These are phyloP conservation scores for Arthrobotrys sinensis DNA, from an alignment of 2,329 filamentous ascomycete species.

Conservation along the genomic window DNA sequence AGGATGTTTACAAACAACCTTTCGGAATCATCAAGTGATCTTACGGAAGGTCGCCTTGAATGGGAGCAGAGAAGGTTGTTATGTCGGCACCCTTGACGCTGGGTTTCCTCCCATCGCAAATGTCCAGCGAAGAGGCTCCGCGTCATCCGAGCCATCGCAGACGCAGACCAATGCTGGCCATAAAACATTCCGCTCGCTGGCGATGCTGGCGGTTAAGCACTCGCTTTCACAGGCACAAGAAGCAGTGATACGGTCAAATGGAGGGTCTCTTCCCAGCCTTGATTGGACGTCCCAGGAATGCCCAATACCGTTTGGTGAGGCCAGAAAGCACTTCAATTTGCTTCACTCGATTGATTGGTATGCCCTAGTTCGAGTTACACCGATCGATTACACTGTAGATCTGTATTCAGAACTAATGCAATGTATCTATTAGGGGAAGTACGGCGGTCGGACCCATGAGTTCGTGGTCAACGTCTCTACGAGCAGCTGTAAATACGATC, in stretches of 20 bases:
- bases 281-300: slow-evolving; percentile 51
- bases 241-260: slow-evolving; percentile 40
- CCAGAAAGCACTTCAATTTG: slow-evolving; percentile 51
- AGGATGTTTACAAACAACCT: slow-evolving; percentile 32
- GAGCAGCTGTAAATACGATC: slow-evolving; percentile 46
- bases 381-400: background rate
- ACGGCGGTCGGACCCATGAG: slow-evolving; percentile 43
- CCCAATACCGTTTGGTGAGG: slow-evolving; percentile 51
- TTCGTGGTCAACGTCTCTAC: slow-evolving; percentile 49
- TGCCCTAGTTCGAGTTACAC: background rate
- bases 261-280: slow-evolving; percentile 42
- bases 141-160: slow-evolving; percentile 13
- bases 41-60: slow-evolving; percentile 34
- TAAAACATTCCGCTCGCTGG: slow-evolving; percentile 19
- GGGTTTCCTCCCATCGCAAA: background rate
- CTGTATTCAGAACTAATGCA: background rate
- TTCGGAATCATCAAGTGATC: slow-evolving; percentile 37
- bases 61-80: slow-evolving; percentile 35
- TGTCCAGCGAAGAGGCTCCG: slow-evolving; percentile 5
- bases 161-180: background rate
- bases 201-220: slow-evolving; percentile 4
- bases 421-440: slow-evolving; percentile 13
- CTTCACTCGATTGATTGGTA: slow-evolving; percentile 56
- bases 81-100: slow-evolving; percentile 48
- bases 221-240: slow-evolving; percentile 40